phyloP scores from a whole-genome alignment of 345 rosid species.

The Corchorus olitorius region DNA sequence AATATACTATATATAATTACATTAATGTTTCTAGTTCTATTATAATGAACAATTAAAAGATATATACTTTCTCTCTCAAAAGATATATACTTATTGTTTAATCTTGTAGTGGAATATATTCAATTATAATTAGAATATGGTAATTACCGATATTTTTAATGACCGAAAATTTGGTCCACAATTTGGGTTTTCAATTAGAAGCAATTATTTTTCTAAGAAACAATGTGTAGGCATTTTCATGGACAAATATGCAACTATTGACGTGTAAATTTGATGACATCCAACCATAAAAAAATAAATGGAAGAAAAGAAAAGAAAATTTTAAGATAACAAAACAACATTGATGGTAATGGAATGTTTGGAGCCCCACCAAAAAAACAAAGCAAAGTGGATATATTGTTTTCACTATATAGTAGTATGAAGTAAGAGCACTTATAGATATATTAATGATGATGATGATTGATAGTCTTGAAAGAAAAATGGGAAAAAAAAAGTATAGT shows the following conservation, averaged over 20 bases:
- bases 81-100: neutral
- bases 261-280: conserved; percentile 26
- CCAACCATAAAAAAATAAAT: neutral
- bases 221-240: conserved; percentile 26
- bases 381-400: conserved; percentile 14
- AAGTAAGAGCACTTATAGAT: neutral
- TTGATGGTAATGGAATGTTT: conserved; percentile 9
- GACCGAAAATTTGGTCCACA: neutral
- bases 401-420: conserved; percentile 11
- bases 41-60: neutral
- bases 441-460: neutral
- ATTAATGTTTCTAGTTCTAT: too few species aligned
- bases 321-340: neutral
- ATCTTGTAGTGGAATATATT: neutral
- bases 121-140: too few species aligned
- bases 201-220: conserved; percentile 2
- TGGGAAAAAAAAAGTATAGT: neutral
- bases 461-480: neutral
- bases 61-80: neutral
- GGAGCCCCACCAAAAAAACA: conserved; percentile 21
- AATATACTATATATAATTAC: too few species aligned
- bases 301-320: neutral
- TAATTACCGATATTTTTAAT: neutral
- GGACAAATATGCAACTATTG: conserved; percentile 15
- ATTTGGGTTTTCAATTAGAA: neutral